phyloP scores from a whole-genome alignment of 495 filamentous ascomycete species.

The Xylaria telfairii region DNA sequence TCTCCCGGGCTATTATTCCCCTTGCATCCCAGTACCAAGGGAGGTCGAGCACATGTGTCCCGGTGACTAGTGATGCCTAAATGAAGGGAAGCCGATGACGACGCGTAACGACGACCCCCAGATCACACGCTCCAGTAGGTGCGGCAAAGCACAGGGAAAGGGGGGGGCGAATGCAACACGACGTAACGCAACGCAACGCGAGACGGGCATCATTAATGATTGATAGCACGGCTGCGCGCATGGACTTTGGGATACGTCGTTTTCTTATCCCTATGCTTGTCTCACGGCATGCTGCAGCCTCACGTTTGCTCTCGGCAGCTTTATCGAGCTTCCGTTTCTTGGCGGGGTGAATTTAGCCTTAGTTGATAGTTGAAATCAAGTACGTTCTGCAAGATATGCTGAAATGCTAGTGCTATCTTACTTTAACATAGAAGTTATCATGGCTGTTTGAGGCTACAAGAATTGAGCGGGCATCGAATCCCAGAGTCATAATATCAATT shows the following conservation, averaged over 20 bases:
- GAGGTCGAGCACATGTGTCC: background rate
- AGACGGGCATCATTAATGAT: background rate
- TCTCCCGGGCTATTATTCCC: background rate
- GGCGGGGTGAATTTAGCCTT: background rate
- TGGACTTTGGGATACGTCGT: background rate
- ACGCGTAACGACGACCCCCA: background rate
- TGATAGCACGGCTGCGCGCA: slow-evolving; percentile 11
- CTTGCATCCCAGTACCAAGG: background rate
- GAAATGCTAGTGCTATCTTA: background rate
- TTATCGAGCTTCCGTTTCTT: background rate
- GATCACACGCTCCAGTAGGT: background rate
- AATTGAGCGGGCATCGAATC: background rate
- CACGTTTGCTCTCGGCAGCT: background rate
- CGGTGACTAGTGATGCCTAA: background rate
- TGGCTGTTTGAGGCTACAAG: background rate
- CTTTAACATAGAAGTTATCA: background rate
- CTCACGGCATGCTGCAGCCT: background rate
- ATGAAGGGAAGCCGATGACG: background rate
- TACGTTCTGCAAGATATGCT: background rate
- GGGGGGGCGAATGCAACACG: slow-evolving; percentile 7
- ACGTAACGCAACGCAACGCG: slow-evolving; percentile 11
- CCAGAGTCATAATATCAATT: background rate
- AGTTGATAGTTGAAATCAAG: background rate
- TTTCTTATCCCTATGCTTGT: slow-evolving; percentile 4
- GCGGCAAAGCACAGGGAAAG: slow-evolving; percentile 17